Conservation (phyloP, 75 land plant species). For the Cunninghamia lanceolata region DNA sequence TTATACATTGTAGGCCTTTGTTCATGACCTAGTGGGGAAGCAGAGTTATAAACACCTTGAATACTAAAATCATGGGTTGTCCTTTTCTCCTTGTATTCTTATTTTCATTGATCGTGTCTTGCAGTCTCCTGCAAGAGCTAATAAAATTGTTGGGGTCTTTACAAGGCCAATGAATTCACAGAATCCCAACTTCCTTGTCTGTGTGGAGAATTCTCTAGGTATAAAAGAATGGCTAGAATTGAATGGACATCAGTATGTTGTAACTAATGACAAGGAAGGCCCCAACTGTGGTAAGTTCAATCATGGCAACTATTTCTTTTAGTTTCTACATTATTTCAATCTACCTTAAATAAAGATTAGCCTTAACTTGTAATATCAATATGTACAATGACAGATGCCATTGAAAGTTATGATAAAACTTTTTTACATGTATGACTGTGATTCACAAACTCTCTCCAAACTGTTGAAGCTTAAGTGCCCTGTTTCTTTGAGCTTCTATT, state of each 20-base stretch:
- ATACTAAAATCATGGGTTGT: background rate
- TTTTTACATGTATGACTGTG: too few relatives aligned
- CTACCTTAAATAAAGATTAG: too few relatives aligned
- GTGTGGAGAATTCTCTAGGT: slow-evolving; percentile 70
- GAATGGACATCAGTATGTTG: slow-evolving; percentile 85
- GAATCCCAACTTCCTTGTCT: slow-evolving; percentile 88
- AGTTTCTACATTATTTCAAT: too few relatives aligned
- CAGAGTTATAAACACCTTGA: background rate
- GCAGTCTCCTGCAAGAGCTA: slow-evolving; percentile 59
- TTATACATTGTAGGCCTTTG: background rate
- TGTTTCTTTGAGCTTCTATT: background rate
- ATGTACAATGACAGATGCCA: too few relatives aligned
- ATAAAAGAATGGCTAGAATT: slow-evolving; percentile 81
- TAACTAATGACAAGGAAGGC: slow-evolving; percentile 71
- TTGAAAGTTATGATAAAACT: too few relatives aligned
- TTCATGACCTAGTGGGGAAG: background rate
- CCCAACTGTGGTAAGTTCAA: too few relatives aligned
- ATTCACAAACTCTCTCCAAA: too few relatives aligned
- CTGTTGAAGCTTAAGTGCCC: too few relatives aligned
- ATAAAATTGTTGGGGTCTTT: slow-evolving; percentile 91
- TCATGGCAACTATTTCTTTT: too few relatives aligned
- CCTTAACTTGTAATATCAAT: too few relatives aligned
- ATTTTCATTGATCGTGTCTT: background rate
- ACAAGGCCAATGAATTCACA: slow-evolving; percentile 64
- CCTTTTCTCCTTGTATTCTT: background rate